Base-by-base conservation (phyloP, 257 asterid genomes). In the Nicotiana benthamiana region DNA sequence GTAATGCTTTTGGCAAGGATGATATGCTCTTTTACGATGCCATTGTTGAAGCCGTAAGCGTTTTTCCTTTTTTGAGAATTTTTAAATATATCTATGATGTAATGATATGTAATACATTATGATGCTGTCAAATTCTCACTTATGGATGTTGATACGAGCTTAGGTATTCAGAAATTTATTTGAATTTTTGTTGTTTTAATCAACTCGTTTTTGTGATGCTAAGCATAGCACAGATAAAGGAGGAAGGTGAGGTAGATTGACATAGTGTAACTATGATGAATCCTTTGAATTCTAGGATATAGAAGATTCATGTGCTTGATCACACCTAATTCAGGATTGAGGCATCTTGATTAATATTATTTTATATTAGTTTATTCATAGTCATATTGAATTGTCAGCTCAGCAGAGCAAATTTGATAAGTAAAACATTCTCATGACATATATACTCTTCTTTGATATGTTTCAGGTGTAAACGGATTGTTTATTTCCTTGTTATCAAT, bases 1-100 rank as follows among this genome's bases (percentile, higher is more conserved):
- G 77, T 54, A 84, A 81, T 52, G 82, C 84, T 24, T 48, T 22
- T 51, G 26, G 30, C 20, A 24, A 26, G 40, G 88, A 87, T 36
- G 91, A 89, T 80, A 87, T 89, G 61, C 89, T 86, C 68, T 91
- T 83, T 81, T 88, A 72, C 81, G 95, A 91, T 63, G 95, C 93
- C 61, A 81, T 86, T 65, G 84, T 91, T 74, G 93, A 91, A 5
- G 89, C 78, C 48, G 95, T 89, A 83, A 76, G 87, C 57, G 22
- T 18, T 54, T 56, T 18, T 4, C 6, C 0, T 16, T 15, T 13
- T 13, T 51, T 15, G 18, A 4, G 6, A 3, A 13, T 13, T 51
- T 13, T 4, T 6, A 52, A 20, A 52, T 52, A 17, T 52, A 52
- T 52, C 59, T 52, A 52, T 17, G n/a, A 52, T 20, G n/a, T 52